Evolutionary conservation across 1,139 yeast species (phyloP), one percentile per base, ranked within the genome.

Genomic region (Magnusiomyces fungicola): DNA sequence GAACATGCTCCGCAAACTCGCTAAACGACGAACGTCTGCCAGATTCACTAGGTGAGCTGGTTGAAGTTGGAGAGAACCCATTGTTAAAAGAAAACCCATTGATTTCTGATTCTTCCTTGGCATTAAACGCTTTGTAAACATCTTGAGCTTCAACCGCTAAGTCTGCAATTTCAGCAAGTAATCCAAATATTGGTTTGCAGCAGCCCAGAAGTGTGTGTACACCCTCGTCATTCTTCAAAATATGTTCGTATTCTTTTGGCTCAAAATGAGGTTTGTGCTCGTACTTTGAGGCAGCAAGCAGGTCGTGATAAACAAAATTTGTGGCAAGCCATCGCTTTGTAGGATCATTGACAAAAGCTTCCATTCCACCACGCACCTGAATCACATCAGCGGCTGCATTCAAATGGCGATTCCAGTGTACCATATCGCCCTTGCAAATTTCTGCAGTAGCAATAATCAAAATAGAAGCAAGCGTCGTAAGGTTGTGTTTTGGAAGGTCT

Each of bases 251-350:
- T 27, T 67, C 68, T 3, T 54, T 51, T 2, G 66, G 53, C 14
- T 63, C 54, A 51, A 67, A 64, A 27, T 66, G 62, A 0, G 68
- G 58, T 42, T 33, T 73, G n/a, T 65, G 54, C 6, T 60, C 56
- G 24, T 58, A 54, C 5, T 65, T 72, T 14, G 84, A 77, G 48
- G 81, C 75, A 1, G 92, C 80, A 55, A 83, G 69, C 38, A 86
- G 74, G 61, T 85, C 95, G 63, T 86, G 95, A 61, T 85, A 86
- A 1, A 89, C 88, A 66, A 83, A 86, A 63, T 82, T 84, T n/a
- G 88, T 78, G 24, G 83, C 79, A 50, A 86, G 70, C 85, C 92
- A 86, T 54, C 81, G 80, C 54, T 79, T 79, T 52, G 77, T 80
- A 55, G 77, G 79, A 61, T 78, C 78, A 45, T 70, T 70, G 51